These are phyloP conservation scores for Bromus sterilis DNA, from an alignment of 176 grass and related monocot species.

Conservation along the genomic window DNA sequence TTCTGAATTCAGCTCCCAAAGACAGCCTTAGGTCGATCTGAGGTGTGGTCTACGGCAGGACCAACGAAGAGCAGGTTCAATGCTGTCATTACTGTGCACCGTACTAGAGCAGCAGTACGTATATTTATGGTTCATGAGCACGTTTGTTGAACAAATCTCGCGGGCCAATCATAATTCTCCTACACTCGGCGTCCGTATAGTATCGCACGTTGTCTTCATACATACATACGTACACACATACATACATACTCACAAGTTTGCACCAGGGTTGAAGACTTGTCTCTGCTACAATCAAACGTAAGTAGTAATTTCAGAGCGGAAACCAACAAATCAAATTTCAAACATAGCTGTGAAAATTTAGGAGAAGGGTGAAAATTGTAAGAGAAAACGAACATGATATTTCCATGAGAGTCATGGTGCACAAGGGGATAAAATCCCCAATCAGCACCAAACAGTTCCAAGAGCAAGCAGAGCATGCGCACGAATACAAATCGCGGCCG, in stretches of 20 bases:
- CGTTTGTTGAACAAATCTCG: neutral
- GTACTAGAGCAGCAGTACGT: neutral
- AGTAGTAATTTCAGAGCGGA: too few relatives aligned
- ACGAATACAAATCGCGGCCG: constrained; percentile 15
- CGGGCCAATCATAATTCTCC: neutral
- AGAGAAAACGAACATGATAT: neutral
- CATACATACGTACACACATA: too few relatives aligned
- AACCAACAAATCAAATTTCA: too few relatives aligned
- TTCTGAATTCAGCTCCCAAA: too few relatives aligned
- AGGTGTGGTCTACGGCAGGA: neutral
- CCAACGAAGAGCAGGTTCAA: neutral
- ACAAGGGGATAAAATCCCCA: constrained; percentile 30
- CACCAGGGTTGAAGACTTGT: too few relatives aligned
- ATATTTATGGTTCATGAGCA: constrained; percentile 4
- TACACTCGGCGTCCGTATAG: neutral
- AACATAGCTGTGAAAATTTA: too few relatives aligned
- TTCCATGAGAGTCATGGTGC: neutral
- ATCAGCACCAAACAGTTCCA: constrained; percentile 12
- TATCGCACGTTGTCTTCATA: too few relatives aligned
- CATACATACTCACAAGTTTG: too few relatives aligned
- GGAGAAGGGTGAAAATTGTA: neutral
- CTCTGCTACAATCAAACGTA: too few relatives aligned
- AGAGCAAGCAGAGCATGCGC: too few relatives aligned
- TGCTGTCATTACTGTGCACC: neutral
- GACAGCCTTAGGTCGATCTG: too few relatives aligned